A percentile compares a stretch with the other conserved stretches of the same genome.
These are phyloP conservation scores for Vanrija humicola DNA, from an alignment of 1,284 basidiomycete genomes.

Conservation along the genomic window DNA sequence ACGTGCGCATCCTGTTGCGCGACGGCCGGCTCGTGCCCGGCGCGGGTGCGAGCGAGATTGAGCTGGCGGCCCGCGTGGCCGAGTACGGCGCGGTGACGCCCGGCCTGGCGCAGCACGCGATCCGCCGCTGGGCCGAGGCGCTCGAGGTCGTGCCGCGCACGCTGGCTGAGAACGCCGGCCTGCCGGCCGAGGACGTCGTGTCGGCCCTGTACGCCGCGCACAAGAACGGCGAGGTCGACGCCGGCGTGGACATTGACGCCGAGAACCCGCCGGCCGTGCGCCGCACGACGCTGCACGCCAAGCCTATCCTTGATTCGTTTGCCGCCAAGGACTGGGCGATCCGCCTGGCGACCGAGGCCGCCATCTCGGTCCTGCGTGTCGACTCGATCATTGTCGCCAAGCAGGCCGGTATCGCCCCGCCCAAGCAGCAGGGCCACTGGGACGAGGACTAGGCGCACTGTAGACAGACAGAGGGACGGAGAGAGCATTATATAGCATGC, in stretches of 20 bases:
- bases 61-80: constrained; percentile 78
- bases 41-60: constrained; percentile 90
- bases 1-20: constrained; percentile 88
- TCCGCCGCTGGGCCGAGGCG: constrained; percentile 83
- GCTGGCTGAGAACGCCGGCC: constrained; percentile 92
- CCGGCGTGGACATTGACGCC: constrained; percentile 87
- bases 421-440: constrained; percentile 51
- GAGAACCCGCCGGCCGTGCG: constrained; percentile 30
- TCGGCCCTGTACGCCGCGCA: constrained; percentile 87
- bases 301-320: constrained; percentile 38
- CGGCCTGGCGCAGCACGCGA: constrained; percentile 90
- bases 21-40: constrained; percentile 89
- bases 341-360: constrained; percentile 71
- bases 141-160: constrained; percentile 91
- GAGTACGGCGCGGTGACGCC: constrained; percentile 82
- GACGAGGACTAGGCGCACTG: constrained; percentile 45
- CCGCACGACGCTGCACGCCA: constrained; percentile 14
- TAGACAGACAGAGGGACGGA: neutral
- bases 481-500: constrained; percentile 3
- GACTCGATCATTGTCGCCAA: constrained; percentile 99
- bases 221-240: constrained; percentile 54
- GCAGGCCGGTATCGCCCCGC: constrained; percentile 64
- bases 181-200: constrained; percentile 89
- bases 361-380: constrained; percentile 86
- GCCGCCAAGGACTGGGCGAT: constrained; percentile 51